Evolutionary conservation across 805 yeast species (phyloP).

Genomic region (Candida maesae): DNA sequence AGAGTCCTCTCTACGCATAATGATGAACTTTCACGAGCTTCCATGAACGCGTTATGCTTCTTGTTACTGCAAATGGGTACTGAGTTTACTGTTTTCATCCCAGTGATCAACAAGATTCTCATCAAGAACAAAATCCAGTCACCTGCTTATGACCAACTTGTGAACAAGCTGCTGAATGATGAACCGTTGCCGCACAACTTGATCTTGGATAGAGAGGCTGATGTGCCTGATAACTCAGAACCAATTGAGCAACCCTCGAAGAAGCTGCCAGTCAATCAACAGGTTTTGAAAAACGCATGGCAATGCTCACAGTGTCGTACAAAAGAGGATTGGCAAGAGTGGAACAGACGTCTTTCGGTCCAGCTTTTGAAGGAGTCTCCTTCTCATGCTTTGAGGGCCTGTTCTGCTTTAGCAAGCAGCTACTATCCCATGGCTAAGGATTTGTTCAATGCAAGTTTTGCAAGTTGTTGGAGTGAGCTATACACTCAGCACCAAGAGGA

Average conservation of each 20-base stretch:
- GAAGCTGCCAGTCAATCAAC: slow-evolving; percentile 68
- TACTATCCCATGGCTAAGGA: slow-evolving; percentile 87
- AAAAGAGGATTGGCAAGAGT: slow-evolving; percentile 96
- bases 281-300: slow-evolving; percentile 77
- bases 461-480: slow-evolving; percentile 92
- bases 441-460: slow-evolving; percentile 89
- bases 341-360: slow-evolving; percentile 85
- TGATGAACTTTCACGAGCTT: slow-evolving; percentile 59
- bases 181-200: slow-evolving; percentile 83
- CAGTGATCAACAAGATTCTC: slow-evolving; percentile 68
- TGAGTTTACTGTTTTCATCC: slow-evolving; percentile 82
- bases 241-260: slow-evolving; percentile 68
- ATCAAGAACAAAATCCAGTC: slow-evolving; percentile 63
- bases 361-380: slow-evolving; percentile 90
- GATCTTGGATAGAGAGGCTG: slow-evolving; percentile 60
- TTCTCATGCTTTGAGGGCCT: slow-evolving; percentile 89
- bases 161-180: slow-evolving; percentile 69
- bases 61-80: slow-evolving; percentile 76
- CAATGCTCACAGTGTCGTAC: slow-evolving; percentile 86
- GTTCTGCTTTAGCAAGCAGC: slow-evolving; percentile 83
- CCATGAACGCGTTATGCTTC: slow-evolving; percentile 77
- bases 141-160: slow-evolving; percentile 75
- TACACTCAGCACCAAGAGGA: slow-evolving; percentile 89
- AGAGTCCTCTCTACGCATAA: slow-evolving; percentile 52
- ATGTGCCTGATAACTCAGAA: slow-evolving; percentile 29